Evolutionary conservation across 768 basidiomycete species (phyloP), one percentile per base, ranked within the genome.

Genomic region (Lactarius deliciosus): DNA sequence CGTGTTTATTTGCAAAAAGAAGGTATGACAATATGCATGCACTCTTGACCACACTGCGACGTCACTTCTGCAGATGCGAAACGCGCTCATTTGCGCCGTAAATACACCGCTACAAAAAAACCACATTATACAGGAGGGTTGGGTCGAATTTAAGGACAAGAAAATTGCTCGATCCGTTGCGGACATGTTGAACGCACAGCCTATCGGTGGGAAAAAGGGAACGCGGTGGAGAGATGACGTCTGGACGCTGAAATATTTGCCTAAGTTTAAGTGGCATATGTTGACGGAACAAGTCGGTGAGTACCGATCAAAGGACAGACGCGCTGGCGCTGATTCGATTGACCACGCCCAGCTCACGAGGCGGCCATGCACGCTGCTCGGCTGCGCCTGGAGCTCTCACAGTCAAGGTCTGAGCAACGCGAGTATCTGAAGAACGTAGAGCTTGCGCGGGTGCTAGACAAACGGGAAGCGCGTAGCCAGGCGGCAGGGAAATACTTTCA

Each of bases 171-270:
- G 95, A 22, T 87, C 86, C 45, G 89, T 96, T 10, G 96, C 96
- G 9, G 92, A 86, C 64, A 94, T 98, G 93, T 80, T 99, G 70
- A 99, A 99, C 74, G 97, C 96, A 1, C 89, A 95, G 73, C 85
- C 94, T 1, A 95, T 99, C 66, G 97, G 96, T 34, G 94, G 94
- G 2, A 96, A 94, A 80, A 94, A 94, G 75, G 89, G 90, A 6
- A 83, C 86, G 2, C 82, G 93, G 65, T 98, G 94, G 92, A 82
- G 93, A 74, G 96, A 98, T 74, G 97, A 99, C 70, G 88, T 99
- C 9, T 99, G 97, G 97, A 98, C 97, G 64, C 96, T 98, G 94
- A 96, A 96, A 75, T 99, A 99, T 76, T 80, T 99, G 65, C 96
- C 96, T 10, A 91, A 87, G 73, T 99, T 98, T 82, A 97, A 96